phyloP scores from a whole-genome alignment of 2,329 filamentous ascomycete species.

The Cordyceps cateniannulata region DNA sequence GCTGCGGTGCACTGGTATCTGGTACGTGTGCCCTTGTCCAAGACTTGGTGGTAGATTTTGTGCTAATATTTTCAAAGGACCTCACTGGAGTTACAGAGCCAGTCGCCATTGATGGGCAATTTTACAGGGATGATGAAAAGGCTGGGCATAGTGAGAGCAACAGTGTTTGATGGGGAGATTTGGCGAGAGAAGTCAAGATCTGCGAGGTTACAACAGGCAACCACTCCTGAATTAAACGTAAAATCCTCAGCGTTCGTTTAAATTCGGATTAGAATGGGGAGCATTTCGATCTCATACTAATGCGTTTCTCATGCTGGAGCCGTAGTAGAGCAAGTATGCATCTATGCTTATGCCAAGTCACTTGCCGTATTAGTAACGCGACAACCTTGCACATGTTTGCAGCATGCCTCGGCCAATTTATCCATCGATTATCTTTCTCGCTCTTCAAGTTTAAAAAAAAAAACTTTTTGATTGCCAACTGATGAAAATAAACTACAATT shows the following conservation, averaged over 20 bases:
- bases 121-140: neutral
- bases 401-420: neutral
- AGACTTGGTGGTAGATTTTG: no score
- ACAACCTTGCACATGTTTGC: no score
- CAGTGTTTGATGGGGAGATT: neutral
- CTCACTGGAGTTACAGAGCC: neutral
- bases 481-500: neutral
- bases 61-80: neutral
- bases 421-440: neutral
- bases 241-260: neutral
- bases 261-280: no score
- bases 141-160: neutral
- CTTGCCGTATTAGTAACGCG: no score
- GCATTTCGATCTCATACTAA: no score
- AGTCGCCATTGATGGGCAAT: neutral
- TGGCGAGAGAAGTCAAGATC: no score
- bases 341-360: no score
- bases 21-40: neutral
- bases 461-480: neutral
- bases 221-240: neutral
- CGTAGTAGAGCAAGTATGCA: no score
- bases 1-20: constrained; percentile 27
- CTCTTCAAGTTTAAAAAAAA: neutral
- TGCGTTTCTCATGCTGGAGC: no score
- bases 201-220: neutral